Percentiles rank a stretch among this genome's conserved stretches.
Evolutionary conservation across 169 alveolate species (phyloP).

Genomic region (Plasmodium inui): DNA sequence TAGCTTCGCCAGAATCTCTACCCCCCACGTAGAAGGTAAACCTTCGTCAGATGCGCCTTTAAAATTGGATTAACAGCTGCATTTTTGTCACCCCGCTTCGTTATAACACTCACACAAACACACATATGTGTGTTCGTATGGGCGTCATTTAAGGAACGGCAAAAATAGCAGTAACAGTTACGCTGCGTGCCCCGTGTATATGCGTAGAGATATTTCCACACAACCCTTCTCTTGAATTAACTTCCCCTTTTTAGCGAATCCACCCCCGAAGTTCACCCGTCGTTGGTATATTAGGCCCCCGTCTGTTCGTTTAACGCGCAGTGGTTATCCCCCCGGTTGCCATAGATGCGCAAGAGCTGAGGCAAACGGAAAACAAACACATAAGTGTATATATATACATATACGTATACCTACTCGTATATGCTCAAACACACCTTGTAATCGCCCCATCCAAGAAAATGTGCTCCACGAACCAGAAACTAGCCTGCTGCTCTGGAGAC

Average conservation of each 20-base stretch:
- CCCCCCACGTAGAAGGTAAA: constrained; percentile 8
- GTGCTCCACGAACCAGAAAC: constrained; percentile 52
- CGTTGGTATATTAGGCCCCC: not conserved
- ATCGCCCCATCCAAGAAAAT: constrained; percentile 4
- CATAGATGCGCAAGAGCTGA: not conserved
- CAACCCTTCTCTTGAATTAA: not conserved
- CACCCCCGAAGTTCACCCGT: not conserved
- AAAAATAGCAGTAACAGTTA: not conserved
- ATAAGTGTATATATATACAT: not conserved
- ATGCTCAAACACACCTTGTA: not conserved
- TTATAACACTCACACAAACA: not conserved
- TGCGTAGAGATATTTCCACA: not conserved
- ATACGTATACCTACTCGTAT: not conserved
- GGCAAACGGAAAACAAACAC: not conserved
- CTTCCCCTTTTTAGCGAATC: not conserved
- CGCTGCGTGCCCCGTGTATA: not conserved
- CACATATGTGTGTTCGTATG: not conserved
- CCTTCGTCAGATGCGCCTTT: not conserved
- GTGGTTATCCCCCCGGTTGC: not conserved
- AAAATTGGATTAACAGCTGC: not conserved
- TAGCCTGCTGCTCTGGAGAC: constrained; percentile 62
- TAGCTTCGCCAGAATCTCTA: not conserved
- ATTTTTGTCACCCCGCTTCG: not conserved
- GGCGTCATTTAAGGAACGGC: not conserved
- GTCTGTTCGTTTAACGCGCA: not conserved